These are phyloP conservation scores for Triadica sebifera DNA, from an alignment of 345 rosid genomes.

Conservation along the genomic window DNA sequence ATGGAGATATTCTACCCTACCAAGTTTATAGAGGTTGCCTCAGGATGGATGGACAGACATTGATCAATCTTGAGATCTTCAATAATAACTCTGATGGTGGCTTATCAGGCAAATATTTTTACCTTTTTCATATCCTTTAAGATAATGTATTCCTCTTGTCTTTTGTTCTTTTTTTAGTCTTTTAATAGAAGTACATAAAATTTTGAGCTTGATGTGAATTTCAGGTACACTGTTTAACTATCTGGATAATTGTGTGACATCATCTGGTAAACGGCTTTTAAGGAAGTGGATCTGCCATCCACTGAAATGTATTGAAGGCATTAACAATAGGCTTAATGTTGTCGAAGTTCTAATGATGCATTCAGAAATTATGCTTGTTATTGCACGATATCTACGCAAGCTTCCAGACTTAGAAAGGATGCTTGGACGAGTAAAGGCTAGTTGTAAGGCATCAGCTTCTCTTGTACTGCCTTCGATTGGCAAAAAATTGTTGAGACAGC, in stretches of 20 bases:
- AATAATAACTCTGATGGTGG: constrained; percentile 77
- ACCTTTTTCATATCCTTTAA: constrained; percentile 2
- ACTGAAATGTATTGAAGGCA: constrained; percentile 63
- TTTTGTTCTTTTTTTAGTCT: neutral
- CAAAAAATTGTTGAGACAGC: constrained; percentile 64
- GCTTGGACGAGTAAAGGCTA: constrained; percentile 75
- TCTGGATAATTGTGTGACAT: constrained; percentile 76
- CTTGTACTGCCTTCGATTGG: constrained; percentile 69
- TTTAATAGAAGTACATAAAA: neutral
- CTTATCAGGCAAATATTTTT: constrained; percentile 54
- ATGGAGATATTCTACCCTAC: constrained; percentile 77
- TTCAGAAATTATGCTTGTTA: constrained; percentile 51
- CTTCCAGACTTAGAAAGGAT: constrained; percentile 87
- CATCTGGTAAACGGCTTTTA: constrained; percentile 82
- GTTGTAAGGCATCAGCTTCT: constrained; percentile 59
- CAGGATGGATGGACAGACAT: constrained; percentile 88
- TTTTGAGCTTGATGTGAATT: constrained; percentile 15
- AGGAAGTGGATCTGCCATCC: constrained; percentile 98
- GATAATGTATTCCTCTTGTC: neutral
- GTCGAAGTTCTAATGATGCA: constrained; percentile 51
- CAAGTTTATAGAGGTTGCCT: constrained; percentile 81
- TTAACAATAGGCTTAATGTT: constrained; percentile 72
- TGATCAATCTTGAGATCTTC: constrained; percentile 90
- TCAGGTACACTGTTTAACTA: constrained; percentile 83
- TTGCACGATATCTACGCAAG: constrained; percentile 60